Conservation (phyloP, 2,329 filamentous ascomycete genomes). For the Fusarium illudens region DNA sequence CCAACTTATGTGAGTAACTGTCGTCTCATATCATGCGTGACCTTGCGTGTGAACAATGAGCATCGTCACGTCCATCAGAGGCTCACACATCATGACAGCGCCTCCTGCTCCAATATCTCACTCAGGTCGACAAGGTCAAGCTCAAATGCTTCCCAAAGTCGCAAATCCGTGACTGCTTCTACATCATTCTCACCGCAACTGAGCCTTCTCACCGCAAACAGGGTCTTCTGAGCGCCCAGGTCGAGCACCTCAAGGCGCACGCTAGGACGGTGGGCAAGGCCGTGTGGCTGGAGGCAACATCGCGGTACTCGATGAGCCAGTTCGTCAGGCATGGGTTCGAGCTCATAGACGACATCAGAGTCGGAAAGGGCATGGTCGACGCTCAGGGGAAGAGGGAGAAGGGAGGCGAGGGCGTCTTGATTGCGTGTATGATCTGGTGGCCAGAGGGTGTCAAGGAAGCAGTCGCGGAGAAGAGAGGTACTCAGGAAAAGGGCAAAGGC, state of each 20-base stretch:
- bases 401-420: constrained; percentile 12
- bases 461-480: background rate
- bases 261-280: constrained; percentile 12
- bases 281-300: constrained; percentile 16
- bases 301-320: constrained; percentile 17
- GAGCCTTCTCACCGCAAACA: constrained; percentile 1
- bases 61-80: too few relatives aligned
- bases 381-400: constrained; percentile 7
- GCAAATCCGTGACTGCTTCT: constrained; percentile 9
- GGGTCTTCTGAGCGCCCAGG: constrained; percentile 6
- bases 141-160: constrained; percentile 1
- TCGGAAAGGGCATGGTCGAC: constrained; percentile 14
- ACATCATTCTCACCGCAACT: constrained; percentile 12
- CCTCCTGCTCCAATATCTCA: constrained; percentile 6
- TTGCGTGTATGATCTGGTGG: constrained; percentile 25
- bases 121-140: constrained; percentile 4
- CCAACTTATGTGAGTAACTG: constrained; percentile 5
- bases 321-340: constrained; percentile 11
- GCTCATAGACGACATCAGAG: constrained; percentile 12
- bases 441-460: constrained; percentile 1
- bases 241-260: background rate
- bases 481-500: background rate
- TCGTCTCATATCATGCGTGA: too few relatives aligned
- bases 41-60: background rate
- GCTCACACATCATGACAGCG: constrained; percentile 1